A percentile compares a stretch with the other conserved stretches of the same genome.
Conservation (phyloP, 306 rosid species). For the Casuarina cunninghamiana region DNA sequence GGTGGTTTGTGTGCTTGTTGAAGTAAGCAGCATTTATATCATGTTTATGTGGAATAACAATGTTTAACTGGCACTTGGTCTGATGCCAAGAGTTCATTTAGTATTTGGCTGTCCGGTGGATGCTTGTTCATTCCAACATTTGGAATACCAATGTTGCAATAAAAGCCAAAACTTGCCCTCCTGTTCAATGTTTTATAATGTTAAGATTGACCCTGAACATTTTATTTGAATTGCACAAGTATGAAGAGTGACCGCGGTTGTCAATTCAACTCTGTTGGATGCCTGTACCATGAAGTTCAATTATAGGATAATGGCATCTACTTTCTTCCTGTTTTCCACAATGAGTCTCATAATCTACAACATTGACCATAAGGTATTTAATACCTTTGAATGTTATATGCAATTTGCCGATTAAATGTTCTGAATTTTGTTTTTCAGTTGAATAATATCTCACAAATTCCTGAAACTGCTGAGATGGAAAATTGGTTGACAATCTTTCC, state of each 20-base stretch:
- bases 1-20: no score
- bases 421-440: slow-evolving; percentile 50
- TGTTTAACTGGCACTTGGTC: neutral
- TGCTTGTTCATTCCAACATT: neutral
- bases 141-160: neutral
- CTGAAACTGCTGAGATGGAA: slow-evolving; percentile 38
- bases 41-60: neutral
- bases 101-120: neutral
- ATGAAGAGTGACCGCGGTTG: neutral
- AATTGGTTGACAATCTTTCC: slow-evolving; percentile 55
- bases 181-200: neutral
- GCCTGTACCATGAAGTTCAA: neutral
- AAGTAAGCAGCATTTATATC: no score
- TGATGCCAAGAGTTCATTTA: neutral
- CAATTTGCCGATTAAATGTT: neutral
- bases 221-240: neutral
- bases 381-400: neutral
- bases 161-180: neutral
- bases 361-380: neutral
- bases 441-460: slow-evolving; percentile 46
- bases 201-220: neutral
- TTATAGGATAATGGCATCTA: neutral
- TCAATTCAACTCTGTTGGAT: neutral
- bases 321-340: neutral
- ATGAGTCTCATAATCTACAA: neutral